phyloP scores from a whole-genome alignment of 192 early-diverging fungal genomes.

The Backusella macrospora region DNA sequence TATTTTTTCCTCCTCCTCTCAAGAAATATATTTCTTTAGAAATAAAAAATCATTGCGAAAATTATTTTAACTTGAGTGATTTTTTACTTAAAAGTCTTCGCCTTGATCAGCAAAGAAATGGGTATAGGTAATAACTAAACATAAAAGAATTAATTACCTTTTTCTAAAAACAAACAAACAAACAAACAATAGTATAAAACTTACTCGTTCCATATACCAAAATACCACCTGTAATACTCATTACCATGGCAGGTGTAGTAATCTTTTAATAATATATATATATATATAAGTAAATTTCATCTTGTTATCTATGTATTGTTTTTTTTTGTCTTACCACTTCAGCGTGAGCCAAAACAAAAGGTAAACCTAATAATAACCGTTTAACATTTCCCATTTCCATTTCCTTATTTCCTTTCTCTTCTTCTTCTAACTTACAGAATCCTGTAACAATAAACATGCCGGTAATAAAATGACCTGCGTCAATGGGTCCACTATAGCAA shows the following conservation, averaged over 20 bases:
- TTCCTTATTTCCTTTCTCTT: background rate
- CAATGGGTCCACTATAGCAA: constrained; percentile 46
- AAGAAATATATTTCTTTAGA: background rate
- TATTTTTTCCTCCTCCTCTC: background rate
- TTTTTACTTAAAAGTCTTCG: constrained; percentile 51
- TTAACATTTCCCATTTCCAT: background rate
- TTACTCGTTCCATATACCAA: constrained; percentile 92
- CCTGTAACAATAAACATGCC: constrained; percentile 91
- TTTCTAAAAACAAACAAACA: background rate
- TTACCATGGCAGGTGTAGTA: constrained; percentile 79
- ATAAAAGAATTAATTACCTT: background rate
- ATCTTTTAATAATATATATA: constrained; percentile 54
- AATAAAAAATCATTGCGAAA: background rate
- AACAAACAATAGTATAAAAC: constrained; percentile 11
- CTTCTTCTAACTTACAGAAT: constrained; percentile 59
- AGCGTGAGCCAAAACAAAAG: constrained; percentile 82
- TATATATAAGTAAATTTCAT: background rate
- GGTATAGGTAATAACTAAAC: constrained; percentile 57
- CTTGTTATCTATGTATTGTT: background rate
- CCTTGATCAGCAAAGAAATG: constrained; percentile 56
- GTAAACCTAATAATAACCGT: constrained; percentile 57
- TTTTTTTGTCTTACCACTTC: constrained; percentile 57
- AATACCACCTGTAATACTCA: constrained; percentile 89
- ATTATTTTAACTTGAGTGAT: background rate
- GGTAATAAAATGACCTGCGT: constrained; percentile 86